Evolutionary conservation across 495 filamentous ascomycete species (phyloP).

Genomic region (Tuber magnatum): DNA sequence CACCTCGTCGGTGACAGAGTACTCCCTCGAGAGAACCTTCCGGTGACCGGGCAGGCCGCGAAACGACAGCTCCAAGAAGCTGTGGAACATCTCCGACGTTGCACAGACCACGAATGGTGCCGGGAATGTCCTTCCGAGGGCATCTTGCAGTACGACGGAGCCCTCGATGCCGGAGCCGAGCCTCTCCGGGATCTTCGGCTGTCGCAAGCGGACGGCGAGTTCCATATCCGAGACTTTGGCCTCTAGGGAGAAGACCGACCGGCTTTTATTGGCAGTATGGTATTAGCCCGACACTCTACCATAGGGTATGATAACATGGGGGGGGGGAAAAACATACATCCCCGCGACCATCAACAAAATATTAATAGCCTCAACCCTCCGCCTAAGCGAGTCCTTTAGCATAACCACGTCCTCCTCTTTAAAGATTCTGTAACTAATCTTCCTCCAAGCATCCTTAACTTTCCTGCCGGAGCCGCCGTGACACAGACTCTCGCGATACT

Average conservation of each 20-base stretch:
- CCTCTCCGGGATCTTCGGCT: background rate
- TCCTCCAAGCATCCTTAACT: slow-evolving; percentile 8
- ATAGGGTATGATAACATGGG: background rate
- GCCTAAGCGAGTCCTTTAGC: slow-evolving; percentile 5
- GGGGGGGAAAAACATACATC: background rate
- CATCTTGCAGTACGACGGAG: background rate
- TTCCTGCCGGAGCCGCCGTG: slow-evolving; percentile 6
- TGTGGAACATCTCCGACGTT: background rate
- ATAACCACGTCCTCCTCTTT: background rate
- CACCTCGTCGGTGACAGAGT: background rate
- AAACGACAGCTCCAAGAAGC: background rate
- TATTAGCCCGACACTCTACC: background rate
- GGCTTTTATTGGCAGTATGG: background rate
- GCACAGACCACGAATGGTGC: background rate
- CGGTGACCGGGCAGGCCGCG: background rate
- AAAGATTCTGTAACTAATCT: slow-evolving; percentile 4
- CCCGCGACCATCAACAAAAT: background rate
- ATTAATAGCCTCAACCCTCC: background rate
- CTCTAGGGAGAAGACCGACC: background rate
- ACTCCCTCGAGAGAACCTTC: background rate
- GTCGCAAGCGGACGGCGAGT: background rate
- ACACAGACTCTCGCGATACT: slow-evolving; percentile 12
- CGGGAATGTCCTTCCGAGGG: background rate
- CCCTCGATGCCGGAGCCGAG: background rate
- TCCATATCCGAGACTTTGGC: background rate